Evolutionary conservation across 352 stramenopile genomes (phyloP).

Genomic region (Aphanomyces euteiches): DNA sequence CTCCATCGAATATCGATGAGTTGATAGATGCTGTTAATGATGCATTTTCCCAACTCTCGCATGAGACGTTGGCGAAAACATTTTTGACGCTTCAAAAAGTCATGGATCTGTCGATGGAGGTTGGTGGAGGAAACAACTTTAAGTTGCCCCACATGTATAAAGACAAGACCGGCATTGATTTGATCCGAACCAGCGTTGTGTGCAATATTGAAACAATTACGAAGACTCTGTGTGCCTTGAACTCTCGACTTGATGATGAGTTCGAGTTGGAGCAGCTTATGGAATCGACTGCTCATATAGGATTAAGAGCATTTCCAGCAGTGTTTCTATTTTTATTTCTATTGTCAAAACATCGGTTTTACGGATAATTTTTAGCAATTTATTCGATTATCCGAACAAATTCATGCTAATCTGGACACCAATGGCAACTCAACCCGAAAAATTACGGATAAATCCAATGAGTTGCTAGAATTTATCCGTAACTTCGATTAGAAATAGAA

Average conservation of each 20-base stretch:
- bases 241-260: background rate
- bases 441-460: too few species aligned
- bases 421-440: too few species aligned
- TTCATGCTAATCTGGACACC: too few species aligned
- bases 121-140: background rate
- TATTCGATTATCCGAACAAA: too few species aligned
- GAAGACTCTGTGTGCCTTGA: background rate
- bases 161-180: background rate
- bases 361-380: too few species aligned
- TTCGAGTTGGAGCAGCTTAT: background rate
- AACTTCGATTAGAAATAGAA: too few species aligned
- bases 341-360: too few species aligned
- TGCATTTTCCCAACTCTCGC: background rate
- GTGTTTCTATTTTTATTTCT: too few species aligned
- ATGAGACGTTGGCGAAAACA: slow-evolving; percentile 9
- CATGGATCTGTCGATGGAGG: background rate
- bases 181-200: background rate
- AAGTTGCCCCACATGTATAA: background rate
- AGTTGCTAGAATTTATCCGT: too few species aligned
- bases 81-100: slow-evolving; percentile 2
- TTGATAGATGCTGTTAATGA: slow-evolving; percentile 1
- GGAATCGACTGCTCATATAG: background rate
- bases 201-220: background rate
- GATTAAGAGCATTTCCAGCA: too few species aligned
- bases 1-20: slow-evolving; percentile 10